A percentile compares a stretch with the other conserved stretches of the same genome.
phyloP scores from a whole-genome alignment of 805 yeast species.

The Blastobotrys attinorum region DNA sequence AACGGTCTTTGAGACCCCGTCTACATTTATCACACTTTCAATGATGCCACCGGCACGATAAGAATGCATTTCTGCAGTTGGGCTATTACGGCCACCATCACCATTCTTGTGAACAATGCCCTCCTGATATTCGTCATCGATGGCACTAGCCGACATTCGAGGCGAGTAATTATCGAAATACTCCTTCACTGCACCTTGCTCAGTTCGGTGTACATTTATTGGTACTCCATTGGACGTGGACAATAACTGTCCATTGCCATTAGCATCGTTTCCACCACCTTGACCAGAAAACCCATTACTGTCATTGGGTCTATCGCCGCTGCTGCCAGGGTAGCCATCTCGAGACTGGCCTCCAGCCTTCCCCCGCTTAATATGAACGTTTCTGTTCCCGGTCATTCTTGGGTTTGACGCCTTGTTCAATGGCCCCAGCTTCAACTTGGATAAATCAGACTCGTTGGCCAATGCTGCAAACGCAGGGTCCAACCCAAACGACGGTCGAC shows the following conservation, averaged over 20 bases:
- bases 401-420: slow-evolving; percentile 66
- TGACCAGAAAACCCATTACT: background rate
- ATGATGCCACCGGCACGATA: slow-evolving; percentile 52
- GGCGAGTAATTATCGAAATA: background rate
- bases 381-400: slow-evolving; percentile 48
- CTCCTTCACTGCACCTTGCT: background rate
- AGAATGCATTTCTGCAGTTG: slow-evolving; percentile 21
- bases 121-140: too few relatives aligned
- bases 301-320: too few relatives aligned
- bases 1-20: slow-evolving; percentile 80
- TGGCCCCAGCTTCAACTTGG: slow-evolving; percentile 36
- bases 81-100: background rate
- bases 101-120: too few relatives aligned
- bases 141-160: background rate
- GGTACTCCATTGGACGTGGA: background rate
- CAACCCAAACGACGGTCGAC: background rate
- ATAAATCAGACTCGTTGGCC: slow-evolving; percentile 1
- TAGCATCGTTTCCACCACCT: background rate
- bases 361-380: slow-evolving; percentile 51
- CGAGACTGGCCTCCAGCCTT: background rate
- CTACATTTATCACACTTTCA: slow-evolving; percentile 74
- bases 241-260: background rate
- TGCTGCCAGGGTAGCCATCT: too few relatives aligned
- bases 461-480: slow-evolving; percentile 1
- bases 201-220: background rate